phyloP scores from a whole-genome alignment of 805 yeast species.

The Ogataea henricii region DNA sequence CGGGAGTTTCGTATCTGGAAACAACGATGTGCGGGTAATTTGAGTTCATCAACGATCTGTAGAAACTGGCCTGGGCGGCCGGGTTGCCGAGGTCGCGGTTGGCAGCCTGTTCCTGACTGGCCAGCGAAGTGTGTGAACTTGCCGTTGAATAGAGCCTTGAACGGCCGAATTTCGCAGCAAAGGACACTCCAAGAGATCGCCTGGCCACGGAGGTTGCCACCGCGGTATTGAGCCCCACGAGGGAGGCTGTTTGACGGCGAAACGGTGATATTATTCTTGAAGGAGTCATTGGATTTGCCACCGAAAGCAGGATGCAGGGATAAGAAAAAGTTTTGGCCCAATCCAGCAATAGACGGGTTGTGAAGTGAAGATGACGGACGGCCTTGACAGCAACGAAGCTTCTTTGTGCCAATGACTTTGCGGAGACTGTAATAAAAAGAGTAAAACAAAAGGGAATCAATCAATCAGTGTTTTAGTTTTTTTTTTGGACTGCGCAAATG shows the following conservation, averaged over 20 bases:
- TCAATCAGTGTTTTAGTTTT: not conserved
- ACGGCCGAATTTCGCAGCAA: not conserved
- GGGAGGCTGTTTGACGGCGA: not conserved
- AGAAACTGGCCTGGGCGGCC: conserved; percentile 77
- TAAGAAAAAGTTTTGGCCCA: not conserved
- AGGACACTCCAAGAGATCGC: not conserved
- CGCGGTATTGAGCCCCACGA: not conserved
- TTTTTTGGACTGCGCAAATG: not conserved
- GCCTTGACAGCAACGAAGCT: no score
- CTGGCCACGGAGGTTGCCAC: not conserved
- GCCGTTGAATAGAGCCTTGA: conserved; percentile 3
- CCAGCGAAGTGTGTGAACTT: conserved; percentile 40
- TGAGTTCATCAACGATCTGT: conserved; percentile 67
- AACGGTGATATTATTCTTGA: conserved; percentile 8
- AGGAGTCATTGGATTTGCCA: not conserved
- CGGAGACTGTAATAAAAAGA: no score
- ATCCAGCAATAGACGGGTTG: not conserved
- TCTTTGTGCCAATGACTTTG: not conserved
- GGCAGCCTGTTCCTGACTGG: conserved; percentile 81
- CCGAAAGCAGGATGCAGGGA: not conserved
- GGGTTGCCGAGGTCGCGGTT: conserved; percentile 73
- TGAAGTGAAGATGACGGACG: not conserved
- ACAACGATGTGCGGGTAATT: conserved; percentile 96
- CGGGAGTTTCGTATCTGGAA: conserved; percentile 91
- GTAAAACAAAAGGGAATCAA: no score